Conservation (phyloP, 2,329 filamentous ascomycete species). For the Leptodontidium sp. region DNA sequence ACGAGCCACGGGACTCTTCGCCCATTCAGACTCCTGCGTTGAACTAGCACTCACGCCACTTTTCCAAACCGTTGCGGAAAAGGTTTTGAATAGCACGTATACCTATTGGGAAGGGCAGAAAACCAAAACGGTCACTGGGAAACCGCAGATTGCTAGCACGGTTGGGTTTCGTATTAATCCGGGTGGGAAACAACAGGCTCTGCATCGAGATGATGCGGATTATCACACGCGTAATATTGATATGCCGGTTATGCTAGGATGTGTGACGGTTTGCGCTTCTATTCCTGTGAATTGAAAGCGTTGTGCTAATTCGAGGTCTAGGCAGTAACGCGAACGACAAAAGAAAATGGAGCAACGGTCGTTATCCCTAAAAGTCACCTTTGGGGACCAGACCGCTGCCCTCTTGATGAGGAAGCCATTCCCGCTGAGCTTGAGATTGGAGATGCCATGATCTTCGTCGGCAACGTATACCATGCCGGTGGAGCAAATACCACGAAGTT, state of each 20-base stretch:
- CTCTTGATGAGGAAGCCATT: slow-evolving; percentile 16
- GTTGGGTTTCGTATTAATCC: slow-evolving; percentile 52
- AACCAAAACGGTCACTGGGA: slow-evolving; percentile 46
- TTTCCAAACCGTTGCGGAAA: slow-evolving; percentile 48
- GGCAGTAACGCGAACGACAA: slow-evolving; percentile 19
- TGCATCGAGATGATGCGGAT: slow-evolving; percentile 50
- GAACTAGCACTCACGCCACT: slow-evolving; percentile 49
- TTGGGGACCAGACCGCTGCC: slow-evolving; percentile 22
- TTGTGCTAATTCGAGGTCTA: slow-evolving; percentile 11
- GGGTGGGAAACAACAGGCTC: slow-evolving; percentile 50
- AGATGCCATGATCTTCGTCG: slow-evolving; percentile 20
- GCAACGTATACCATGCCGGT: slow-evolving; percentile 25
- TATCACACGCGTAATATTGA: slow-evolving; percentile 12
- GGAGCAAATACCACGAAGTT: slow-evolving; percentile 19
- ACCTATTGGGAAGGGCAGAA: slow-evolving; percentile 49
- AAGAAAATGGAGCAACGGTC: slow-evolving; percentile 26
- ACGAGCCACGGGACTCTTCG: slow-evolving; percentile 51
- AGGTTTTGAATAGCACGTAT: slow-evolving; percentile 49
- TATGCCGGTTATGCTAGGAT: slow-evolving; percentile 19
- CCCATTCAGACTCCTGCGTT: slow-evolving; percentile 50
- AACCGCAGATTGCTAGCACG: slow-evolving; percentile 50
- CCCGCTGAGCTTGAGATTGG: slow-evolving; percentile 16
- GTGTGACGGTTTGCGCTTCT: not conserved
- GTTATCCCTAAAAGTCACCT: slow-evolving; percentile 21
- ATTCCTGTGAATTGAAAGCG: not conserved